phyloP scores from a whole-genome alignment of 352 stramenopile genomes.

The Phytophthora europaea region DNA sequence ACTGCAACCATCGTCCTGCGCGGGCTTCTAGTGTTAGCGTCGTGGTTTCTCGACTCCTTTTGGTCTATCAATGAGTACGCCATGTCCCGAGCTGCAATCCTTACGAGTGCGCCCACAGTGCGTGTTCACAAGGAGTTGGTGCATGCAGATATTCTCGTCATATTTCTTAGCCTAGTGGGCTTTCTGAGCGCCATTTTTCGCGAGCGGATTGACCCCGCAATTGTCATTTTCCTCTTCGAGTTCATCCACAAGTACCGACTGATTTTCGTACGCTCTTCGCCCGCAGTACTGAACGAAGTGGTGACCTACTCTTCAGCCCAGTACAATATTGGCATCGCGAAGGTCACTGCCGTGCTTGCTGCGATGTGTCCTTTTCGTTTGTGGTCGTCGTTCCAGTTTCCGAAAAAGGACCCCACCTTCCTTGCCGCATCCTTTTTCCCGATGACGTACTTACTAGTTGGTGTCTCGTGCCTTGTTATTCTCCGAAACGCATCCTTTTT shows the following conservation, averaged over 20 bases:
- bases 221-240: conserved; percentile 29
- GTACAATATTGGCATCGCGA: conserved; percentile 4
- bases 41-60: conserved; percentile 37
- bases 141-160: conserved; percentile 34
- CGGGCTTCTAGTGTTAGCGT: conserved; percentile 25
- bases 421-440: conserved; percentile 20
- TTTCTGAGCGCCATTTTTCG: conserved; percentile 20
- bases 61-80: conserved; percentile 44
- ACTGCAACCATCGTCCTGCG: conserved; percentile 24
- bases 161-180: conserved; percentile 21
- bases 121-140: conserved; percentile 34
- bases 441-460: conserved; percentile 15
- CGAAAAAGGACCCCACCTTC: conserved; percentile 10
- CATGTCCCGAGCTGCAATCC: conserved; percentile 15
- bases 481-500: conserved; percentile 21
- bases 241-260: conserved; percentile 19
- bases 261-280: not conserved
- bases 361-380: conserved; percentile 22
- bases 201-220: conserved; percentile 29
- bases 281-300: conserved; percentile 16
- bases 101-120: conserved; percentile 9
- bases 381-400: conserved; percentile 25
- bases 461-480: conserved; percentile 3
- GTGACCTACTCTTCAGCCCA: conserved; percentile 14
- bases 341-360: conserved; percentile 6